Base-by-base conservation (phyloP, 371 early-diverging fungal genomes). In the Mucor irregularis region DNA sequence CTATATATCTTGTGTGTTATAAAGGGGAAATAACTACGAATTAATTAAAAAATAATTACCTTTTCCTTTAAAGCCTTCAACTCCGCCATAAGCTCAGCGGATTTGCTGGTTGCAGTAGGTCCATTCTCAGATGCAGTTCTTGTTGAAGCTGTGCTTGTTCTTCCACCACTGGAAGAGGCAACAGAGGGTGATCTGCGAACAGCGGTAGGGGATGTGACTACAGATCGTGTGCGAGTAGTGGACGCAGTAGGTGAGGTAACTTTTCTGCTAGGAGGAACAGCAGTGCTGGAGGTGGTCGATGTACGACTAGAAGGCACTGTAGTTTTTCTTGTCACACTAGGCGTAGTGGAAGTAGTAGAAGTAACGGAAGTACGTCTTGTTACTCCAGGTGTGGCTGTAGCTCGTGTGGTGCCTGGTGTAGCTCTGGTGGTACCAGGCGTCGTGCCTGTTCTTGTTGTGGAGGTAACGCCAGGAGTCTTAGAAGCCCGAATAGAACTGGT, bases 221-320 rank as follows among this genome's bases (percentile, higher is more conserved):
- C 26, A 11, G 40, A 25, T 35, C 54, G 43, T 8, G n/a, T 37
- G 24, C 66, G 66, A 42, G 53, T 26, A 10, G 61, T 57, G 16
- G 66, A 66, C 17, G 62, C 58, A 11, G 66, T 61, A 17, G 66
- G 61, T 8, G 66, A 56, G 19, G 64, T 53, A n/a, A 49, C 34
- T 13, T 61, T 53, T 24, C 45, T 34, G 19, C 24, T 43, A 19
- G 39, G 34, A 2, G 50, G n/a, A n/a, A n/a, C 29, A 21, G 56
- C 21, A 24, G 53, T 37, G 19, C 42, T 43, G 16, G 60, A 46
- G 16, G 53, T 51, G 4, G 49, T 38, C 1, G 53, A 19, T 25
- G 56, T 31, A 7, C 51, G 48, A 42, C 42, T 14, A n/a, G 53
- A 49, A 1, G 53, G 48, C 25, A 52, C 58, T 14, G 63, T 57